Evolutionary conservation across 2,329 filamentous ascomycete genomes (phyloP), one percentile per base, ranked within the genome.

Genomic region (Pleomassaria siparia): DNA sequence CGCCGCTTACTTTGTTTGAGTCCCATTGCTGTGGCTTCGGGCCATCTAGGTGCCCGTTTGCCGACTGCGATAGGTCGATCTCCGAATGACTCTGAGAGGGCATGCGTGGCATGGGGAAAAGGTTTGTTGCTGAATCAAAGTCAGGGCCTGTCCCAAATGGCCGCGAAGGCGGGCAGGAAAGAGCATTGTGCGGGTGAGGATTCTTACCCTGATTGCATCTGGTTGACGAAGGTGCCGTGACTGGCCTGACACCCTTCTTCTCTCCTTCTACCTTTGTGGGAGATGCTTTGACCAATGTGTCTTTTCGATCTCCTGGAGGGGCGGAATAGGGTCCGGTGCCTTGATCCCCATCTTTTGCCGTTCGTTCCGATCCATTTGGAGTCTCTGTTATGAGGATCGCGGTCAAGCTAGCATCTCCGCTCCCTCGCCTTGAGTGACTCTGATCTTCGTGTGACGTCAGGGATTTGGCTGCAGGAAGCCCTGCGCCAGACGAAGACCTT

Each of bases 341-440:
- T 21, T 45, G 43, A 29, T 47, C 41, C 10, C 51, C 36, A 25
- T 57, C 59, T 42, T 58, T 64, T 5, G 49, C 35, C 9, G 55
- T 35, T 16, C 52, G 49, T 9, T 70, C 67, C 11, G 63, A 48
- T 3, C 55, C 43, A 37, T 66, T 67, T n/a, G 58, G 60, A 11
- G 64, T 63, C 32, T 70, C 64, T n/a, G 69, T 72, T 22, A 72
- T 65, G 16, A 71, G 53, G 43, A 72, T 71, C 2, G 68, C 66
- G 16, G 69, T 72, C 35, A 72, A 47, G 50, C 68, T 71, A n/a
- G 69, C 63, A 51, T 72, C 69, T 39, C 62, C 66, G 45, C 69
- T 72, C 9, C 64, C 68, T 50, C 69, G 60, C 44, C 69, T 60
- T 10, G 69, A 70, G 33, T 63, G 62, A 46, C 53, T 66, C 40